phyloP scores from a whole-genome alignment of 495 filamentous ascomycete genomes.

The Neurospora sp. region DNA sequence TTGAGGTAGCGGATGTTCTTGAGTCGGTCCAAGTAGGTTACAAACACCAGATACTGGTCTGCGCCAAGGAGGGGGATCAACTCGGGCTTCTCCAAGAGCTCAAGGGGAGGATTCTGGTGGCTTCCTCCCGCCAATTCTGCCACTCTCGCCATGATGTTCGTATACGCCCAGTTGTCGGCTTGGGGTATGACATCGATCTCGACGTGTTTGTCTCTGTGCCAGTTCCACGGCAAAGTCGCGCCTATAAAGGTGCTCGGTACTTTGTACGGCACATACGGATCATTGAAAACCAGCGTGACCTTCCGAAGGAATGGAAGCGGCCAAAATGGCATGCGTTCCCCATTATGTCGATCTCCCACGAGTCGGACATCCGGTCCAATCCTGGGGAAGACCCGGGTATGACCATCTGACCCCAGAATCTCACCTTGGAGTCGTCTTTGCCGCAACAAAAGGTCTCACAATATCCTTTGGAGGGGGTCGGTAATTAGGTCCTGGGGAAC shows the following conservation, averaged over 20 bases:
- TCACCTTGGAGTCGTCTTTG: background rate
- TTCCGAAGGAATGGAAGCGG: background rate
- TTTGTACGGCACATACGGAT: background rate
- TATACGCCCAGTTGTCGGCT: background rate
- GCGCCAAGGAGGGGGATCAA: background rate
- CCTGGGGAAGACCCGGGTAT: too few relatives aligned
- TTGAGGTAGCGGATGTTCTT: background rate
- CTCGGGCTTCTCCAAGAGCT: background rate
- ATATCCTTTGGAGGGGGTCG: background rate
- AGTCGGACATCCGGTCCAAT: too few relatives aligned
- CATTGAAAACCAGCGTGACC: background rate
- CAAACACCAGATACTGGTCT: background rate
- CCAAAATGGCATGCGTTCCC: background rate
- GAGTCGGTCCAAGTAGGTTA: background rate
- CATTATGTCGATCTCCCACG: too few relatives aligned
- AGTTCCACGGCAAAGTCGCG: too few relatives aligned
- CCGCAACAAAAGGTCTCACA: background rate
- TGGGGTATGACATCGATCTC: background rate
- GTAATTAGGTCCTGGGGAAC: too few relatives aligned
- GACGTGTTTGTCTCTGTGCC: background rate
- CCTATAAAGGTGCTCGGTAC: background rate
- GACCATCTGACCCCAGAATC: background rate
- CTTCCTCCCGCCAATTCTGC: background rate
- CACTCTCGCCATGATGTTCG: background rate
- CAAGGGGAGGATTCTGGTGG: background rate